phyloP scores from a whole-genome alignment of 495 filamentous ascomycete species.

The Penicillium steckii region DNA sequence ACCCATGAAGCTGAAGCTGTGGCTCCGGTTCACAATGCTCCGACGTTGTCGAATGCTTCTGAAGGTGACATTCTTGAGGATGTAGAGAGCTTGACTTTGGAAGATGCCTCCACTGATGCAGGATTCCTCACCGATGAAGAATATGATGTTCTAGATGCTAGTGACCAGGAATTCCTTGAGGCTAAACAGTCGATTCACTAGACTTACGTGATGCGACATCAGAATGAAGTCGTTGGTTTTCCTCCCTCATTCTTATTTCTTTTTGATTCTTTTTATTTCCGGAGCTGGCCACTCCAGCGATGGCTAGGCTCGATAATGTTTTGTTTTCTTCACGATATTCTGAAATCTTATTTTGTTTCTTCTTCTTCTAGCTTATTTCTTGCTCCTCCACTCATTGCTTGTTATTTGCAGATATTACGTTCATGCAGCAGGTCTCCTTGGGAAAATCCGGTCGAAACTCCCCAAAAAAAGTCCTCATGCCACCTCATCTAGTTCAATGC shows the following conservation, averaged over 20 bases:
- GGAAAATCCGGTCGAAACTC: neutral
- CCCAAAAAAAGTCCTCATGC: neutral
- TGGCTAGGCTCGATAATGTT: slow-evolving; percentile 13
- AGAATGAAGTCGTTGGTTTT: slow-evolving; percentile 5
- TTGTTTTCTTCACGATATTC: slow-evolving; percentile 3
- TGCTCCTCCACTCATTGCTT: neutral
- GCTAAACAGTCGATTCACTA: slow-evolving; percentile 35
- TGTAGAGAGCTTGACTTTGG: slow-evolving; percentile 62
- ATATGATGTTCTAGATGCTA: slow-evolving; percentile 94
- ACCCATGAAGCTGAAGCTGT: slow-evolving; percentile 64
- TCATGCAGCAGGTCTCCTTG: neutral
- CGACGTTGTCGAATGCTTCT: slow-evolving; percentile 37
- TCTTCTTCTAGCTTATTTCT: neutral
- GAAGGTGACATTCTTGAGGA: slow-evolving; percentile 62
- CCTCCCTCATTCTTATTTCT: slow-evolving; percentile 16
- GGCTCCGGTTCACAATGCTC: slow-evolving; percentile 29
- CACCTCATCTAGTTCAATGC: slow-evolving; percentile 2
- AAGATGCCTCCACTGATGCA: slow-evolving; percentile 56
- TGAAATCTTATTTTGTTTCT: slow-evolving; percentile 2
- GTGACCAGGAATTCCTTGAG: slow-evolving; percentile 79
- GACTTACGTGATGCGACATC: neutral
- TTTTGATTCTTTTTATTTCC: too few relatives aligned
- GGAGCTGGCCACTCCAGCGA: slow-evolving; percentile 19
- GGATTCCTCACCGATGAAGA: slow-evolving; percentile 95
- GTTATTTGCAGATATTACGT: neutral